Base-by-base conservation (phyloP, 2,329 filamentous ascomycete species). In the Didymella pinodella region DNA sequence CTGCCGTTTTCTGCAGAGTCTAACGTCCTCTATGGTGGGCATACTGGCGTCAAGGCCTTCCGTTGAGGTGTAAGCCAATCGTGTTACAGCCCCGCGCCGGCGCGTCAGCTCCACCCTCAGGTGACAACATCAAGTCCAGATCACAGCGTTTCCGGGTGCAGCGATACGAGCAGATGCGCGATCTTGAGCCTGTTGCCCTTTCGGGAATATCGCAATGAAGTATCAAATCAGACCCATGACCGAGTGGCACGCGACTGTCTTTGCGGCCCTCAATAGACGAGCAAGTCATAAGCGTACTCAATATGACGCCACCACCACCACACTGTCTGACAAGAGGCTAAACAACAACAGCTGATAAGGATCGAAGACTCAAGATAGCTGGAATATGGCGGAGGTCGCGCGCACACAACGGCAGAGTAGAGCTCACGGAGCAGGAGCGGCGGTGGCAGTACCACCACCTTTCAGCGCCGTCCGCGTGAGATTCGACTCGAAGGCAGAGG, bases 171-270 rank as follows among this genome's bases (percentile, higher is more conserved):
- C 40, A 46, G 16, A 31, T 28, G 49, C 49, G 28, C 56, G 26
- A 59, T 47, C 50, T 45, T 47, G 40, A 34, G 26, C 34, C 50
- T 45, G 41, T 29, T 43, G 20, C 36, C 28, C 16, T 45, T 43
- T 46, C 12, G 34, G 46, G n/a, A 26, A 26, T 3, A 31, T n/a
- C 41, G 20, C 22, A 22, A 41, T n/a, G 40, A 59, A 34, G 20
- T 47, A 31, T 32, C 49, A 45, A 50, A 46, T 54, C 51, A 54
- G 20, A 31, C 28, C 56, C 46, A 38, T 46, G 56, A 51, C 25
- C 51, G 25, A 54, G 46, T 51, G 50, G 56, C 56, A 59, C 56
- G 50, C 56, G 56, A 59, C 56, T 43, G 41, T 11, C 20, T 44
- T 34, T 26, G 40, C 55, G 48, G 31, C 20, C 36, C 36, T 43